Base-by-base conservation (phyloP, 1,139 yeast species). In the Kazachstania sp. region DNA sequence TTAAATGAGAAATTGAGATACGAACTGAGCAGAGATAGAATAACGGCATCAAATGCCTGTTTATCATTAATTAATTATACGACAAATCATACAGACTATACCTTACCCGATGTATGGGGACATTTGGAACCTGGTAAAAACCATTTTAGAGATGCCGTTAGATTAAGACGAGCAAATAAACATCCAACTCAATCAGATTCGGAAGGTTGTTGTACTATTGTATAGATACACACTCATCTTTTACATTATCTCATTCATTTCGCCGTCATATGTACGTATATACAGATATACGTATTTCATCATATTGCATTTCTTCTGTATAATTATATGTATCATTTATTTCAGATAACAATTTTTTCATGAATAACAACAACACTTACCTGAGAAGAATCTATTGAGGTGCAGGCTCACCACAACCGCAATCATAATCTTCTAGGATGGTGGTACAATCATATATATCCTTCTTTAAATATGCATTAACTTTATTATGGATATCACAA, bases 331-430 rank as follows among this genome's bases (percentile, higher is more conserved):
- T 18, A 13, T 32, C 16, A 15, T 15, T 32, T 32, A 32, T 15
- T 32, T 32, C 36, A 32, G 28, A 23, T 23, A 26, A 30, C 29
- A 28, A 6, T 15, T 15, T 12, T 19, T 23, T 9, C 18, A 30
- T 11, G 7, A 39, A 28, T 5, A 11, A 20, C 15, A 36, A 12
- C 23, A 30, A 19, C 31, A 9, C 28, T n/a, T 4, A 23, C 28
- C 3, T 4, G 9, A 7, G 8, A 7, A 9, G 8, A 2, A 23
- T 23, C 6, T 23, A 9, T 30, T 18, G n/a, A 16, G 6, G 34
- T 36, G 79, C 85, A 53, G 83, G 92, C 9, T 70, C 79, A 2
- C 94, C 96, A 68, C 98, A 92, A 0, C 98, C 98, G 71, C 98
- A 92, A 58, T 88, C 95, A 66, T 92, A 92, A 65, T 86, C 94